These are phyloP conservation scores for Medicago lupulina DNA, from an alignment of 306 rosid species.

Conservation along the genomic window DNA sequence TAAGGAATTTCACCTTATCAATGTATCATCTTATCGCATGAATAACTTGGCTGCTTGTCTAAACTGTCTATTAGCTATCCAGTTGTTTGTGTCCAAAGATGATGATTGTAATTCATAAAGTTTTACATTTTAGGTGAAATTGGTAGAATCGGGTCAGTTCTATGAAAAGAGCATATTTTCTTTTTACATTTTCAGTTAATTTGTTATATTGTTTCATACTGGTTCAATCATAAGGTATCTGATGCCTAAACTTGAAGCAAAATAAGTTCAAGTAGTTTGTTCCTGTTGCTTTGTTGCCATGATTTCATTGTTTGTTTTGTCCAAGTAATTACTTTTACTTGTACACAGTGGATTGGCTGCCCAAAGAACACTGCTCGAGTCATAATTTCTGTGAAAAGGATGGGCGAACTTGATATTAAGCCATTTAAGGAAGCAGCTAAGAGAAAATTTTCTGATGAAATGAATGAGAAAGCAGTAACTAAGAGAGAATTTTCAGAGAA, in stretches of 20 bases:
- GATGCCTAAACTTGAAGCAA: neutral
- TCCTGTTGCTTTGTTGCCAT: neutral
- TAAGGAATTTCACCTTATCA: neutral
- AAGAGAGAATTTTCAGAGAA: slow-evolving; percentile 32
- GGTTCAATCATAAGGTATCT: no score
- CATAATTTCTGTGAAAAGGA: slow-evolving; percentile 49
- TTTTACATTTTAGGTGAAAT: neutral
- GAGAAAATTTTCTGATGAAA: slow-evolving; percentile 48
- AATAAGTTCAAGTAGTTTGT: slow-evolving; percentile 22
- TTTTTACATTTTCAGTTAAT: no score
- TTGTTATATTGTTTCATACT: no score
- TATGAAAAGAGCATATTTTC: no score
- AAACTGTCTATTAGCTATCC: neutral
- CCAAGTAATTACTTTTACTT: slow-evolving; percentile 24
- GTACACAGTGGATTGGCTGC: slow-evolving; percentile 46
- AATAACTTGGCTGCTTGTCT: slow-evolving; percentile 23
- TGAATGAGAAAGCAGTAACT: slow-evolving; percentile 46
- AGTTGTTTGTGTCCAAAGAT: neutral
- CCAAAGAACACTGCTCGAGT: slow-evolving; percentile 26
- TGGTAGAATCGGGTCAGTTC: slow-evolving; percentile 1
- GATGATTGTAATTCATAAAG: neutral
- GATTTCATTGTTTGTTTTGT: slow-evolving; percentile 20
- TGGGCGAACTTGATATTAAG: slow-evolving; percentile 54
- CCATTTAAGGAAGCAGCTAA: slow-evolving; percentile 55
- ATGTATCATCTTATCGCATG: neutral